Percentiles rank a stretch among this genome's conserved stretches.
These are phyloP conservation scores for Epipyxis sp. DNA, from an alignment of 108 stramenopile species.

Conservation along the genomic window DNA sequence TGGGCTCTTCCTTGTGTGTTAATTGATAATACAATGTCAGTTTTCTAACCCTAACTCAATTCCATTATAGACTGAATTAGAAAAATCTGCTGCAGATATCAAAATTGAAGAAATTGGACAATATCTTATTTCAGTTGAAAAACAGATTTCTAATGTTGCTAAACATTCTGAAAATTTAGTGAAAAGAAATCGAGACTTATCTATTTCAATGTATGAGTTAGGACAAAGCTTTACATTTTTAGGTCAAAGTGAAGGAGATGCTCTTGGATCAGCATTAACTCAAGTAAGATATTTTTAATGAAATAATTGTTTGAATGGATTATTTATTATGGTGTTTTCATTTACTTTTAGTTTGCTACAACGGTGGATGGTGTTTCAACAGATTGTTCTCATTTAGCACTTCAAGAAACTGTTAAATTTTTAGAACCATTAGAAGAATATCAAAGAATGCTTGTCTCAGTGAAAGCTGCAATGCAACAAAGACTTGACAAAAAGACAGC, in stretches of 20 bases:
- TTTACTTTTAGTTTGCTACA: too few relatives aligned
- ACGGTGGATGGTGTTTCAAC: constrained; percentile 74
- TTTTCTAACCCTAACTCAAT: too few relatives aligned
- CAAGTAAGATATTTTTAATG: constrained; percentile 79
- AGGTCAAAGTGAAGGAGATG: constrained; percentile 82
- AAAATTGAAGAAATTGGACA: constrained; percentile 82
- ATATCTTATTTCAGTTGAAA: constrained; percentile 77
- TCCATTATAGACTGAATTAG: neutral
- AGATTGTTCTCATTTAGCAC: constrained; percentile 73
- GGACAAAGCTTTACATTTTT: constrained; percentile 89
- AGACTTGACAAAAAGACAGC: constrained; percentile 81
- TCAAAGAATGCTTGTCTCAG: constrained; percentile 82
- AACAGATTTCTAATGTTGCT: constrained; percentile 83
- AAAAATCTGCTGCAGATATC: constrained; percentile 70
- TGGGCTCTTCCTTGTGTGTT: constrained; percentile 31
- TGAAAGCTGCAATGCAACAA: constrained; percentile 78
- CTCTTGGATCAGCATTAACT: constrained; percentile 72
- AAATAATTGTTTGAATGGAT: too few relatives aligned
- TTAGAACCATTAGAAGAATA: constrained; percentile 92
- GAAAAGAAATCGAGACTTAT: constrained; percentile 84
- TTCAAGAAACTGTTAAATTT: constrained; percentile 74
- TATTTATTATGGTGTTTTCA: too few relatives aligned
- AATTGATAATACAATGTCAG: constrained; percentile 60
- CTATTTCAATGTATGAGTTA: constrained; percentile 88
- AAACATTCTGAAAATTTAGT: constrained; percentile 80